Evolutionary conservation across 2,329 filamentous ascomycete genomes (phyloP).

Genomic region (Gnomoniopsis sp.): DNA sequence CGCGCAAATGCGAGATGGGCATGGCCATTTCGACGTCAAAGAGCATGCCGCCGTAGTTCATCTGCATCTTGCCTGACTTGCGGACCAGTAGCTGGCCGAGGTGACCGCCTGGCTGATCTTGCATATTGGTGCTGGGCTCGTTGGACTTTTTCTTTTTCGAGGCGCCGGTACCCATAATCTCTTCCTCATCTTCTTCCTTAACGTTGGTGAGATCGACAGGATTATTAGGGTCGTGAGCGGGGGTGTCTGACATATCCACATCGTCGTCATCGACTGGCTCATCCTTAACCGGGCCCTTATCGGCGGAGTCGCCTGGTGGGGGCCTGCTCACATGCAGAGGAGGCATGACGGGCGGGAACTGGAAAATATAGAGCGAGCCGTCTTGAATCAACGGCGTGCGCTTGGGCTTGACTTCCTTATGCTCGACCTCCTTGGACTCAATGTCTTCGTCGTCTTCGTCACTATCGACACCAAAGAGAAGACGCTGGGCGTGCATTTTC

Average conservation of each 20-base stretch:
- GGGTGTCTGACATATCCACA: constrained; percentile 34
- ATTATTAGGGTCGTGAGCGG: constrained; percentile 20
- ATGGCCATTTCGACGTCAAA: constrained; percentile 53
- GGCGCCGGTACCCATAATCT: constrained; percentile 27
- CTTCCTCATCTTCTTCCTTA: constrained; percentile 23
- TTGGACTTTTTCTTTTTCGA: constrained; percentile 27
- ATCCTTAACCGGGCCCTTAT: constrained; percentile 33
- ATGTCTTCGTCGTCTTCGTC: constrained; percentile 16
- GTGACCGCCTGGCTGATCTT: constrained; percentile 46
- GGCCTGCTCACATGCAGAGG: constrained; percentile 37
- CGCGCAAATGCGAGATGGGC: constrained; percentile 51
- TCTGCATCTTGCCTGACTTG: constrained; percentile 58
- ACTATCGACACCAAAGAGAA: constrained; percentile 24
- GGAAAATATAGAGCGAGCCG: constrained; percentile 61
- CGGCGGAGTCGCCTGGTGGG: constrained; percentile 19
- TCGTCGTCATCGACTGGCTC: constrained; percentile 37
- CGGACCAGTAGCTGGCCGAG: constrained; percentile 59
- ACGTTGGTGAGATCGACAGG: constrained; percentile 41
- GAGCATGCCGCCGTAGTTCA: constrained; percentile 59
- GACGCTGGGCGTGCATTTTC: constrained; percentile 30
- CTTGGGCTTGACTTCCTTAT: constrained; percentile 12
- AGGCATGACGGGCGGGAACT: constrained; percentile 60
- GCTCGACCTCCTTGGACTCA: constrained; percentile 5
- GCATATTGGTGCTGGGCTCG: constrained; percentile 25
- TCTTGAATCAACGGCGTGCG: constrained; percentile 33